Percentiles rank a stretch among this genome's conserved stretches.
These are phyloP conservation scores for Metschnikowia drakensbergensis DNA, from an alignment of 805 yeast genomes.

Conservation along the genomic window DNA sequence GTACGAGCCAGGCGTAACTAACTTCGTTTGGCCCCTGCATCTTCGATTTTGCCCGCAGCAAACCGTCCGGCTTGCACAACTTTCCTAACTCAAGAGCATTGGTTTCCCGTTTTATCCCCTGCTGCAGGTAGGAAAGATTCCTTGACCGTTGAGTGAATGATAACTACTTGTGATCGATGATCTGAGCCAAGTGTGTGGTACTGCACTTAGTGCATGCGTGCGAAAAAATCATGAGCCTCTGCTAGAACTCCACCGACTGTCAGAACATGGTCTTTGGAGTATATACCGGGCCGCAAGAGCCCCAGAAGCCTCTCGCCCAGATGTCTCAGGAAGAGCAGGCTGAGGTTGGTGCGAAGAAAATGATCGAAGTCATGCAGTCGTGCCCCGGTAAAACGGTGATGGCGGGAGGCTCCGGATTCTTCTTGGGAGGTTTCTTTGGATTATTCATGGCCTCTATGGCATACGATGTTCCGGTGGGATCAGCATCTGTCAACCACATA, in stretches of 20 bases:
- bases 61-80: no score
- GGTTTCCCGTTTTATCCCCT: no score
- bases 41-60: no score
- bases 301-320: constrained; percentile 51
- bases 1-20: no score
- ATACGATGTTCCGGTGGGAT: constrained; percentile 75
- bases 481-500: constrained; percentile 51
- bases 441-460: constrained; percentile 86
- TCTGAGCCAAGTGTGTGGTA: no score
- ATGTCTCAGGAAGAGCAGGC: constrained; percentile 93
- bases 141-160: no score
- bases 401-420: constrained; percentile 93
- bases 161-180: no score
- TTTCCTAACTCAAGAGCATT: no score
- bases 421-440: constrained; percentile 93
- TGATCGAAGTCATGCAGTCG: constrained; percentile 81
- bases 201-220: neutral
- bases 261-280: constrained; percentile 36
- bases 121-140: no score
- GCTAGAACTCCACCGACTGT: neutral
- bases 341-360: constrained; percentile 78
- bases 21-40: no score
- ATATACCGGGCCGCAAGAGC: constrained; percentile 32
- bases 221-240: neutral
- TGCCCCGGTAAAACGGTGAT: constrained; percentile 93